Percentiles rank a stretch among this genome's conserved stretches.
Evolutionary conservation across 2,329 filamentous ascomycete genomes (phyloP).

Genomic region (Fusarium lyarnte): DNA sequence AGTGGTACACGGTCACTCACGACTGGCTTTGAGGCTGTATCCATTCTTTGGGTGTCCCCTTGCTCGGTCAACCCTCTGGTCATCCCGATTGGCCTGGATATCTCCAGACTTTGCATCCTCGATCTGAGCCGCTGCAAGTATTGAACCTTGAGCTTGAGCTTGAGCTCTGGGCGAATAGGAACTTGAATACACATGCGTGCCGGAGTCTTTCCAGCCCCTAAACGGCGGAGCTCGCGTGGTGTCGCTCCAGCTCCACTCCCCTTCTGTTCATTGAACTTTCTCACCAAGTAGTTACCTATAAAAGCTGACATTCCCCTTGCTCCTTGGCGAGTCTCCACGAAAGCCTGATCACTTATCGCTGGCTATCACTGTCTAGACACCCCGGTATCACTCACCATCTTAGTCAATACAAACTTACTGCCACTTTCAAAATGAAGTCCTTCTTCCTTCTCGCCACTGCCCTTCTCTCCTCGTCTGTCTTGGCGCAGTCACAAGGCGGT

Average conservation of each 20-base stretch:
- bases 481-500: neutral
- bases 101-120: neutral
- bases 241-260: neutral
- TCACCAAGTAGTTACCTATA: neutral
- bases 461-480: neutral
- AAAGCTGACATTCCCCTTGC: neutral
- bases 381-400: neutral
- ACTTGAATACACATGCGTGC: neutral
- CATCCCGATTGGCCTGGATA: neutral
- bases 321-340: accelerated
- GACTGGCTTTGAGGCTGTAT: neutral
- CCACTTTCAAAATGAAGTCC: slow-evolving; percentile 3
- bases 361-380: neutral
- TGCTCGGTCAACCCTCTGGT: neutral
- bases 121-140: neutral
- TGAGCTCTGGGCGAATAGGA: neutral
- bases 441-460: neutral
- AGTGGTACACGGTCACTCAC: neutral
- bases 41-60: neutral
- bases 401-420: too few relatives aligned
- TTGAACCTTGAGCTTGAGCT: slow-evolving; percentile 4
- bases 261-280: neutral
- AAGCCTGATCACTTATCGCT: neutral
- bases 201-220: neutral
- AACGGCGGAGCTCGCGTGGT: neutral